Conservation (phyloP, 73 alveolate genomes). For the Uronychia setigera region DNA sequence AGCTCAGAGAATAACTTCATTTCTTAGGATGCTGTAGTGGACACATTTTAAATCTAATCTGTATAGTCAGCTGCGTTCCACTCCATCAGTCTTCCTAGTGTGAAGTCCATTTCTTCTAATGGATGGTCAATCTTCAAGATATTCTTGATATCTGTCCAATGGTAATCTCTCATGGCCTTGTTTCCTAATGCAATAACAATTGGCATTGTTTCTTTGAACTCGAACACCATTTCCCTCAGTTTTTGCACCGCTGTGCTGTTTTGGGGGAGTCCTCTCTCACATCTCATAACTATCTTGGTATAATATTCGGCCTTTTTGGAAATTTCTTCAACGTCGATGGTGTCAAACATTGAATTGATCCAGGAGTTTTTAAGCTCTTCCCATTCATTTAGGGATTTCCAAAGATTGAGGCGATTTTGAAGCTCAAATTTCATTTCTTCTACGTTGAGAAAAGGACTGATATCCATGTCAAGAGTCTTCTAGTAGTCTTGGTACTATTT, state of each 20-base stretch:
- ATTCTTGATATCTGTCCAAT: constrained; percentile 76
- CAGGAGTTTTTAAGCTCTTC: constrained; percentile 53
- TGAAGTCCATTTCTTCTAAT: constrained; percentile 63
- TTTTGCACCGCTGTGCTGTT: constrained; percentile 63
- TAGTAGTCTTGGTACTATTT: constrained; percentile 52
- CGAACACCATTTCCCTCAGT: constrained; percentile 71
- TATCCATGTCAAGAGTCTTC: constrained; percentile 72
- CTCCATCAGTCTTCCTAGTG: constrained; percentile 64
- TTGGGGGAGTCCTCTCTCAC: constrained; percentile 72
- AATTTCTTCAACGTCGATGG: constrained; percentile 68
- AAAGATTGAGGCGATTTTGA: constrained; percentile 53
- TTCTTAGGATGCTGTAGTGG: constrained; percentile 81
- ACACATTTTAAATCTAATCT: constrained; percentile 71
- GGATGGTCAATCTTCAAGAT: constrained; percentile 47
- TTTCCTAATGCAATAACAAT: constrained; percentile 78
- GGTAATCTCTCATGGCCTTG: constrained; percentile 62
- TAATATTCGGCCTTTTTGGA: constrained; percentile 67
- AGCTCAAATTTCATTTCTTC: constrained; percentile 52
- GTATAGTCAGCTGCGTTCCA: constrained; percentile 72
- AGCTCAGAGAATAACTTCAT: constrained; percentile 83
- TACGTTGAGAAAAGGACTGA: constrained; percentile 33
- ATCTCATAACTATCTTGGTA: constrained; percentile 70
- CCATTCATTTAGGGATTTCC: constrained; percentile 71
- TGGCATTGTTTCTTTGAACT: constrained; percentile 87
- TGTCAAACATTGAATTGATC: constrained; percentile 55